These are phyloP conservation scores for Entamoeba moshkovskii DNA, from an alignment of 208 protist genomes.

Conservation along the genomic window DNA sequence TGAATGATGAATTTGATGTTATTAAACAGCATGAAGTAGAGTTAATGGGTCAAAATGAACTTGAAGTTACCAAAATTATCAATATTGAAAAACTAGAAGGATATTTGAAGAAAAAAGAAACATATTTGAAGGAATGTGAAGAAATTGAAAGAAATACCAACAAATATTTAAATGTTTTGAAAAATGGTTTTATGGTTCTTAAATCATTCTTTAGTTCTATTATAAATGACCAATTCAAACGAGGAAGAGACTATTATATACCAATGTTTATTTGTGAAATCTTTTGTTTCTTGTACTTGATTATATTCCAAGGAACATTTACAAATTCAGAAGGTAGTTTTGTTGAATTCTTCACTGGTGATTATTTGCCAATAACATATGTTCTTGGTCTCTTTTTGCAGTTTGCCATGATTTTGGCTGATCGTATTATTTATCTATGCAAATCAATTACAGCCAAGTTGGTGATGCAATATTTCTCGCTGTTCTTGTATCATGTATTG, in stretches of 20 bases:
- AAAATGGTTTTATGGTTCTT: not conserved
- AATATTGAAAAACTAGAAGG: not conserved
- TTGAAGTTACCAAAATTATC: not conserved
- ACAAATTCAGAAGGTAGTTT: not conserved
- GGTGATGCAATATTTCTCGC: not conserved
- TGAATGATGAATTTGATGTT: not conserved
- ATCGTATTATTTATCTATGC: not conserved
- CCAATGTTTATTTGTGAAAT: not conserved
- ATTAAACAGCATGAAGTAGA: not conserved
- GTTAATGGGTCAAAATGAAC: not conserved
- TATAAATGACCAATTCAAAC: not conserved
- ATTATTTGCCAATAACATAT: not conserved
- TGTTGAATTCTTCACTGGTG: not conserved
- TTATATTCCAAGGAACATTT: not conserved
- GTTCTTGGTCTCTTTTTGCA: not conserved
- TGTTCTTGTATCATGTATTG: not conserved
- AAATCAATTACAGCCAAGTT: not conserved
- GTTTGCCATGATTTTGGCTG: not conserved
- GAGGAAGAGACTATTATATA: not conserved
- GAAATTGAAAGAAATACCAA: not conserved
- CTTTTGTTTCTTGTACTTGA: not conserved
- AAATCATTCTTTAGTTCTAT: not conserved
- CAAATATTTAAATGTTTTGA: not conserved
- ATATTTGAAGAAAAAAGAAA: not conserved
- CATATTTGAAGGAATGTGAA: not conserved